Percentiles rank a stretch among this genome's conserved stretches.
These are phyloP conservation scores for Cutaneotrichosporon dermatis DNA, from an alignment of 1,284 basidiomycete genomes.

Conservation along the genomic window DNA sequence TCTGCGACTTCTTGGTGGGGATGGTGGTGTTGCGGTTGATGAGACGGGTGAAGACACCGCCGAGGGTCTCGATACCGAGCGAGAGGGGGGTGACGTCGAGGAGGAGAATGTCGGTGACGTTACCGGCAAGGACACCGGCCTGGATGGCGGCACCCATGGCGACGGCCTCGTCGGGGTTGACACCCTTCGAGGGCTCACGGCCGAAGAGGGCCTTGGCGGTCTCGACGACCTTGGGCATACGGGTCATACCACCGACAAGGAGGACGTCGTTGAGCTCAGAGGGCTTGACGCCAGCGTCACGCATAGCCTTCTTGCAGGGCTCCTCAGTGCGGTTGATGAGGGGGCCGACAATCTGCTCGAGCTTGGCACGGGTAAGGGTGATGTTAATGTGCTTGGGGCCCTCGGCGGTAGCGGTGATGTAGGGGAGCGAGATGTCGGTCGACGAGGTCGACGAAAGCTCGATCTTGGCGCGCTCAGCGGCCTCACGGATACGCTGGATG, in stretches of 20 bases:
- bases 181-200: conserved; percentile 93
- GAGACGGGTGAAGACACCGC: conserved; percentile 92
- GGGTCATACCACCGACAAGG: conserved; percentile 95
- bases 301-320: conserved; percentile 95
- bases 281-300: conserved; percentile 86
- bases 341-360: conserved; percentile 77
- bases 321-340: conserved; percentile 87
- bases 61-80: conserved; percentile 85
- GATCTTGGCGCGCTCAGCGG: conserved; percentile 98
- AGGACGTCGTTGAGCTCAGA: conserved; percentile 94
- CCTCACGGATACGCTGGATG: conserved; percentile 98
- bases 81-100: conserved; percentile 83
- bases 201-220: conserved; percentile 91
- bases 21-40: conserved; percentile 98
- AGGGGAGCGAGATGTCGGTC: conserved; percentile 94
- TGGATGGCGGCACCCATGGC: conserved; percentile 90
- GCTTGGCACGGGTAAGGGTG: conserved; percentile 80
- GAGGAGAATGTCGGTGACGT: conserved; percentile 92
- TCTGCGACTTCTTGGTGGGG: conserved; percentile 98
- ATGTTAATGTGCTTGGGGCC: conserved; percentile 96
- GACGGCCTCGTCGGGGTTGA: conserved; percentile 94
- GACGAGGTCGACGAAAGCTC: conserved; percentile 89
- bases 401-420: conserved; percentile 90
- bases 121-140: conserved; percentile 91
- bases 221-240: conserved; percentile 92